These are phyloP conservation scores for Diplocarpon rosae DNA, from an alignment of 2,329 filamentous ascomycete genomes.

Conservation along the genomic window DNA sequence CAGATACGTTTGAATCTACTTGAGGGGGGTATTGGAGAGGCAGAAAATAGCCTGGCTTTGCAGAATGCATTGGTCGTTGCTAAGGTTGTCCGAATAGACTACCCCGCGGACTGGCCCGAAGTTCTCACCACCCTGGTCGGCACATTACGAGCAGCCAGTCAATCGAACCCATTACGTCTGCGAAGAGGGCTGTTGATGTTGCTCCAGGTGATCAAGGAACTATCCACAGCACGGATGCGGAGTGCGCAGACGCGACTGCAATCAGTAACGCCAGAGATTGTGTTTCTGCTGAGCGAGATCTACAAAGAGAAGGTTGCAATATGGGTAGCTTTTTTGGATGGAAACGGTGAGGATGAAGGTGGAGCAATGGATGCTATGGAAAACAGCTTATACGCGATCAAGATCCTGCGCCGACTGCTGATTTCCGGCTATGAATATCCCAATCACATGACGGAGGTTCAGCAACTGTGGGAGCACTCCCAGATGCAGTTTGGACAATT, in stretches of 20 bases:
- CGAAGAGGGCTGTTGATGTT: conserved; percentile 65
- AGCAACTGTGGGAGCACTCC: conserved; percentile 70
- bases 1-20: conserved; percentile 66
- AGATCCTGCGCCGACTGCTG: conserved; percentile 67
- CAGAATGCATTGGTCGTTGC: conserved; percentile 83
- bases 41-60: conserved; percentile 62
- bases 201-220: conserved; percentile 80
- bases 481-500: conserved; percentile 71
- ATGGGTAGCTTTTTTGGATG: conserved; percentile 54
- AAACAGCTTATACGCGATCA: conserved; percentile 69
- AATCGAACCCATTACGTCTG: conserved; percentile 54
- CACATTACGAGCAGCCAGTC: conserved; percentile 47
- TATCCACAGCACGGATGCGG: conserved; percentile 67
- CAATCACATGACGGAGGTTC: conserved; percentile 64
- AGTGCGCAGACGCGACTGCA: conserved; percentile 68
- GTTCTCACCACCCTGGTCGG: conserved; percentile 49
- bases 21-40: conserved; percentile 66
- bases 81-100: conserved; percentile 84
- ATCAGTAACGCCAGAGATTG: conserved; percentile 67
- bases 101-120: conserved; percentile 72
- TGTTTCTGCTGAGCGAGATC: conserved; percentile 67
- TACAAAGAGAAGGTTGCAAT: conserved; percentile 62
- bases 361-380: conserved; percentile 54
- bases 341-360: conserved; percentile 46
- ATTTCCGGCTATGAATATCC: conserved; percentile 77